Percentiles rank a stretch among this genome's conserved stretches.
Evolutionary conservation across 2,329 filamentous ascomycete genomes (phyloP).

Genomic region (Elsinoe necatrix): DNA sequence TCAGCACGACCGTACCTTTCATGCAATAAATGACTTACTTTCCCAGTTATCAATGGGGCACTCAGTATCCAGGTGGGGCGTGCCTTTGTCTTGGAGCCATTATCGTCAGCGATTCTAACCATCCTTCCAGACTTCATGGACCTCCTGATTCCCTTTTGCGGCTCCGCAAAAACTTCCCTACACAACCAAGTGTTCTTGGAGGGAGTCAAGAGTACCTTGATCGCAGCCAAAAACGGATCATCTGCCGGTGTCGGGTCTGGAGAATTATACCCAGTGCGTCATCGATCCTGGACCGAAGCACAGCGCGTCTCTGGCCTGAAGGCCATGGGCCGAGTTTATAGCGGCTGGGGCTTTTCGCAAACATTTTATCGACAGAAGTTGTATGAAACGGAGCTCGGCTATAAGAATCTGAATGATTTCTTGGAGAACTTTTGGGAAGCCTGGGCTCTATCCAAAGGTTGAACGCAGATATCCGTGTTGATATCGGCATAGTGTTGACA

Average conservation of each 20-base stretch:
- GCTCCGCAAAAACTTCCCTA: conserved; percentile 53
- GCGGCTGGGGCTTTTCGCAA: conserved; percentile 73
- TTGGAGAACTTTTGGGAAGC: conserved; percentile 67
- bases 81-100: conserved; percentile 35
- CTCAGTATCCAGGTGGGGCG: conserved; percentile 26
- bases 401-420: conserved; percentile 60
- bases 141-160: conserved; percentile 57
- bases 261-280: conserved; percentile 26
- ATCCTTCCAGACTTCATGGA: conserved; percentile 56
- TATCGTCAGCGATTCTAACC: background rate
- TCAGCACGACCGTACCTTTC: conserved; percentile 38
- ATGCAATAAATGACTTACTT: background rate
- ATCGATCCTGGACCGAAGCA: conserved; percentile 41
- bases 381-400: conserved; percentile 58
- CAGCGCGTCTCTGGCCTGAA: conserved; percentile 53
- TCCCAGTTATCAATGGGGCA: conserved; percentile 29
- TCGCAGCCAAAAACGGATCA: conserved; percentile 47
- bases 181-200: conserved; percentile 64
- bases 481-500: conserved; percentile 8
- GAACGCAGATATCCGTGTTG: background rate
- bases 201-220: conserved; percentile 52
- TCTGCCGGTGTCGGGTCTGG: conserved; percentile 46
- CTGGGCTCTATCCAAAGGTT: conserved; percentile 61
- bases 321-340: conserved; percentile 62
- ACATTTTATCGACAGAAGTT: conserved; percentile 66